These are phyloP conservation scores for Ophiostoma perfectum DNA, from an alignment of 2,329 filamentous ascomycete species.

Conservation along the genomic window DNA sequence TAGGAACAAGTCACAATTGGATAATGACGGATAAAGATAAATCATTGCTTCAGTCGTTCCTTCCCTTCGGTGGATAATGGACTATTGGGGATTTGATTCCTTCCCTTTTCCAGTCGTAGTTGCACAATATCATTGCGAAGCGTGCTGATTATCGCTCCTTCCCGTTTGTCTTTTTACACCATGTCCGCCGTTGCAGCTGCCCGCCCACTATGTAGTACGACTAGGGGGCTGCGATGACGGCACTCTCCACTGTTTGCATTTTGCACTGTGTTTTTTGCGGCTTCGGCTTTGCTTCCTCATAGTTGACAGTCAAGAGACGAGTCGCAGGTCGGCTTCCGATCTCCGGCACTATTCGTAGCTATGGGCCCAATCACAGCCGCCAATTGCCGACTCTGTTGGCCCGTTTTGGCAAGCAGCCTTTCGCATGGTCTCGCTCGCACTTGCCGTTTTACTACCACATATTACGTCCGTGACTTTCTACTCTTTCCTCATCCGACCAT, in stretches of 20 bases:
- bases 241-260: not conserved
- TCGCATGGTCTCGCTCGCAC: not conserved
- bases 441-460: not conserved
- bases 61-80: not conserved
- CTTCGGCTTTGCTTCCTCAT: not conserved
- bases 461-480: not conserved
- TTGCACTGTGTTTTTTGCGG: not conserved
- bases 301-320: not conserved
- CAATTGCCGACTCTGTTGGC: constrained; percentile 16
- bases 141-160: not conserved
- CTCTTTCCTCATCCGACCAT: not conserved
- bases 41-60: not conserved
- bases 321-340: constrained; percentile 15
- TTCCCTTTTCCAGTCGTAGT: not conserved
- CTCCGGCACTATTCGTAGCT: constrained; percentile 12
- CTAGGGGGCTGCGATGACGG: not conserved
- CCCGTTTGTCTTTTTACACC: not conserved
- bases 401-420: constrained; percentile 11
- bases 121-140: not conserved
- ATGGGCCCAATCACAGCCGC: constrained; percentile 21
- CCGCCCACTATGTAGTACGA: not conserved
- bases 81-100: not conserved
- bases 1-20: not conserved
- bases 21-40: not conserved
- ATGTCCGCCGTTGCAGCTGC: not conserved